A percentile compares a stretch with the other conserved stretches of the same genome.
Evolutionary conservation across 2,329 filamentous ascomycete species (phyloP).

Genomic region (Fusarium kyushuense): DNA sequence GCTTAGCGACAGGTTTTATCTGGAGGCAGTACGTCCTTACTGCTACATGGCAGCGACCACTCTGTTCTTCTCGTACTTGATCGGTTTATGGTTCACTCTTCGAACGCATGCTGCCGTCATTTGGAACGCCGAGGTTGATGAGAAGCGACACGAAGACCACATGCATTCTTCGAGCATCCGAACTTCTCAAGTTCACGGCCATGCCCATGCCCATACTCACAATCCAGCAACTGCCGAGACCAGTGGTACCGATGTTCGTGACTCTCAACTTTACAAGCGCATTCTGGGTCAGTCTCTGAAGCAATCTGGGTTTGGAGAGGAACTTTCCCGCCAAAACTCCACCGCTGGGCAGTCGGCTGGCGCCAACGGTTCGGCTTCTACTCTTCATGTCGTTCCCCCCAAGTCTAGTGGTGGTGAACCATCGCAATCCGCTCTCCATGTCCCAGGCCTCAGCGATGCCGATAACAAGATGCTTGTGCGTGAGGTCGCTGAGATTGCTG

Average conservation of each 20-base stretch:
- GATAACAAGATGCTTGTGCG: conserved; percentile 85
- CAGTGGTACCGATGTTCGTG: conserved; percentile 77
- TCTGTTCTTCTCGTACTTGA: conserved; percentile 92
- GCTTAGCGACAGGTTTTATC: conserved; percentile 87
- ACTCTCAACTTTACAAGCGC: conserved; percentile 90
- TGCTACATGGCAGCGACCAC: conserved; percentile 88
- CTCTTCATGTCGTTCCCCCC: conserved; percentile 82
- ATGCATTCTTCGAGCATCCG: conserved; percentile 52
- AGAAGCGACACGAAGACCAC: conserved; percentile 75
- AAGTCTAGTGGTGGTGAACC: conserved; percentile 64
- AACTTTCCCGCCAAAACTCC: conserved; percentile 57
- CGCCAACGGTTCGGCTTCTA: conserved; percentile 61
- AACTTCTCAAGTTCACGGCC: conserved; percentile 53
- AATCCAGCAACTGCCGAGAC: conserved; percentile 57
- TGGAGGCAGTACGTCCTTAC: conserved; percentile 91
- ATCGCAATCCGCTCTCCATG: conserved; percentile 60
- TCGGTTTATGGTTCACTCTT: conserved; percentile 94
- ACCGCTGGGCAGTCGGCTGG: conserved; percentile 49
- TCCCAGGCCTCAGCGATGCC: conserved; percentile 81
- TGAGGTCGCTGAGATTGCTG: conserved; percentile 93
- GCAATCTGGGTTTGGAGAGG: conserved; percentile 78
- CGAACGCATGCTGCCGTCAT: conserved; percentile 96
- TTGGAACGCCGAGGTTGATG: conserved; percentile 87
- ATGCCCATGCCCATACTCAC: conserved; percentile 51
- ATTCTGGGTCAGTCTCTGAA: conserved; percentile 91